Evolutionary conservation across 768 basidiomycete genomes (phyloP).

Genomic region (Amanita exitialis): DNA sequence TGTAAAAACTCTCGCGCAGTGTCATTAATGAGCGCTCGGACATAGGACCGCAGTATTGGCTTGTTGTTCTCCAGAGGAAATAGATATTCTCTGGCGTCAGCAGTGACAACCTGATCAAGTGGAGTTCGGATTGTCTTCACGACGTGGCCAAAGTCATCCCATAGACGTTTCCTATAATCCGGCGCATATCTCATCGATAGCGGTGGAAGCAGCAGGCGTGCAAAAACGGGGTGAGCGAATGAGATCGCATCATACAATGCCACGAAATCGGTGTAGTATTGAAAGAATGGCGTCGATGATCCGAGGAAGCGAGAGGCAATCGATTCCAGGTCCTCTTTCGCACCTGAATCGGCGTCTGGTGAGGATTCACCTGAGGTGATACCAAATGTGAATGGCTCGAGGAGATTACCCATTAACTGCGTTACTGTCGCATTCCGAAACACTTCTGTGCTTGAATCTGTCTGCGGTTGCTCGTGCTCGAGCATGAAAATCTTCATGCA

Average conservation of each 20-base stretch:
- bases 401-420: constrained; percentile 45
- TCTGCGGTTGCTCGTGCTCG: constrained; percentile 66
- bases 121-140: constrained; percentile 48
- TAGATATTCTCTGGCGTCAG: constrained; percentile 49
- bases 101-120: constrained; percentile 40
- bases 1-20: constrained; percentile 47
- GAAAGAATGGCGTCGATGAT: constrained; percentile 71
- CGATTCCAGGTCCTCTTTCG: constrained; percentile 32
- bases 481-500: constrained; percentile 97
- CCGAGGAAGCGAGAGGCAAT: constrained; percentile 55
- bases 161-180: constrained; percentile 81
- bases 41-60: constrained; percentile 54
- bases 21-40: constrained; percentile 41
- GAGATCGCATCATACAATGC: constrained; percentile 88
- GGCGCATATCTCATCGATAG: constrained; percentile 63
- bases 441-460: constrained; percentile 50
- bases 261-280: constrained; percentile 88
- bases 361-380: constrained; percentile 6
- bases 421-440: constrained; percentile 69
- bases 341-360: not conserved
- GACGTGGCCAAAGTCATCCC: constrained; percentile 68
- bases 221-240: constrained; percentile 72
- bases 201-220: constrained; percentile 64
- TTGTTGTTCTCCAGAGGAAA: constrained; percentile 61
- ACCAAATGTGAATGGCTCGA: constrained; percentile 42